phyloP scores from a whole-genome alignment of 108 stramenopile genomes.

The Skeletonema tropicum region DNA sequence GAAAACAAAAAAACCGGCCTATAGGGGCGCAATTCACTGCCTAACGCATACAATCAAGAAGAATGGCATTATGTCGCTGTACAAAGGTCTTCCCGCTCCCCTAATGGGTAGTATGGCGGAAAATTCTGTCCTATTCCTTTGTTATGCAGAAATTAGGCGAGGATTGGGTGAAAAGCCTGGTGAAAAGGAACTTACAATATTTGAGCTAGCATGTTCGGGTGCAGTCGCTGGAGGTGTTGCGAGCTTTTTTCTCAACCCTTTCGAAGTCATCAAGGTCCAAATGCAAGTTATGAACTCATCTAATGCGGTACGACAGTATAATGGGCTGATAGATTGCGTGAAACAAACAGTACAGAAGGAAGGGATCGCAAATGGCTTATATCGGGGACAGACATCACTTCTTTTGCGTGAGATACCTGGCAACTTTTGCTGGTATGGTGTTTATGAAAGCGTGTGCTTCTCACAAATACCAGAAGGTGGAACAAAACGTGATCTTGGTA shows the following conservation, averaged over 20 bases:
- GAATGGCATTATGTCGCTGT: conserved; percentile 47
- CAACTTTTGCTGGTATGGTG: conserved; percentile 56
- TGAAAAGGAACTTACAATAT: conserved; percentile 38
- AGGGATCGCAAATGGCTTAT: conserved; percentile 45
- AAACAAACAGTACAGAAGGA: conserved; percentile 52
- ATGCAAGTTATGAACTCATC: conserved; percentile 53
- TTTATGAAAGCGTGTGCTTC: conserved; percentile 50
- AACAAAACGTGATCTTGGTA: conserved; percentile 52
- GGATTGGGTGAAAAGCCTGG: conserved; percentile 33
- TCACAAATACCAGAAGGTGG: conserved; percentile 56
- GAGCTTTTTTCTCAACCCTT: conserved; percentile 46
- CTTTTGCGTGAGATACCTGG: conserved; percentile 52
- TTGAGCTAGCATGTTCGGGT: conserved; percentile 45
- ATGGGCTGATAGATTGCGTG: conserved; percentile 50
- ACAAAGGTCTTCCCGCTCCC: conserved; percentile 51
- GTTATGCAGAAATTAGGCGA: conserved; percentile 39
- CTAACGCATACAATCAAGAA: conserved; percentile 41
- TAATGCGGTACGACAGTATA: conserved; percentile 23
- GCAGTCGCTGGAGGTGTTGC: conserved; percentile 42
- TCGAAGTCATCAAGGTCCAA: conserved; percentile 56
- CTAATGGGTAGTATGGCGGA: conserved; percentile 60
- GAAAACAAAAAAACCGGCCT: conserved; percentile 11
- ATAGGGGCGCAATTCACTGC: conserved; percentile 55
- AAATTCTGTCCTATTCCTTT: conserved; percentile 53
- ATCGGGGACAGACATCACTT: conserved; percentile 46